A percentile compares a stretch with the other conserved stretches of the same genome.
Conservation (phyloP, 768 basidiomycete genomes). For the Asterophora lycoperdoides region DNA sequence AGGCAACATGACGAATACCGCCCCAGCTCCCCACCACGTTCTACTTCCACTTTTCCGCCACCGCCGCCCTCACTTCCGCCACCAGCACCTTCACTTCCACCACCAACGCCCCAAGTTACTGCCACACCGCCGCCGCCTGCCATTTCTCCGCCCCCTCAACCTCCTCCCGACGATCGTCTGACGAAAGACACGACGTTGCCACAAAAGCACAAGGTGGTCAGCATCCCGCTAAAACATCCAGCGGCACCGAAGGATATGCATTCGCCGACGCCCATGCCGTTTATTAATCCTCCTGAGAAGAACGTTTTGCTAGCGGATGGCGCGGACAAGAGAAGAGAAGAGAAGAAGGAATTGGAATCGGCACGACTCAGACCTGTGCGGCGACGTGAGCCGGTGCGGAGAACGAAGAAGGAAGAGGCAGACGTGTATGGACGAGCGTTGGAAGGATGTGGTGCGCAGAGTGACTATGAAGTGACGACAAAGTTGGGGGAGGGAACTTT, state of each 20-base stretch:
- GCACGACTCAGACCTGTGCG: conserved; percentile 25
- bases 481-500: conserved; percentile 98
- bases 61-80: conserved; percentile 20
- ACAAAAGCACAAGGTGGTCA: conserved; percentile 34
- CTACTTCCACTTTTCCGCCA: conserved; percentile 19
- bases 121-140: conserved; percentile 11
- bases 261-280: conserved; percentile 39
- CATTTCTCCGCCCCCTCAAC: conserved; percentile 23
- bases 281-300: conserved; percentile 13
- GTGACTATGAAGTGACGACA: conserved; percentile 74
- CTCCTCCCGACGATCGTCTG: conserved; percentile 29
- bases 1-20: conserved; percentile 21
- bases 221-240: conserved; percentile 40
- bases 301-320: conserved; percentile 4
- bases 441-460: conserved; percentile 63
- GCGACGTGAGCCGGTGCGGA: conserved; percentile 41
- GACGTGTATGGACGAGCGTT: conserved; percentile 66
- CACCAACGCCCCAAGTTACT: conserved; percentile 19
- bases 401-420: conserved; percentile 61
- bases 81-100: conserved; percentile 28
- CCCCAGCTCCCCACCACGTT: conserved; percentile 18
- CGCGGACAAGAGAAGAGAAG: conserved; percentile 6
- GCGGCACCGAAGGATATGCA: conserved; percentile 41
- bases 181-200: conserved; percentile 21
- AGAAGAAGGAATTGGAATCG: conserved; percentile 21